Base-by-base conservation (phyloP, 208 protist species). In the Endotrypanum monterogeii region DNA sequence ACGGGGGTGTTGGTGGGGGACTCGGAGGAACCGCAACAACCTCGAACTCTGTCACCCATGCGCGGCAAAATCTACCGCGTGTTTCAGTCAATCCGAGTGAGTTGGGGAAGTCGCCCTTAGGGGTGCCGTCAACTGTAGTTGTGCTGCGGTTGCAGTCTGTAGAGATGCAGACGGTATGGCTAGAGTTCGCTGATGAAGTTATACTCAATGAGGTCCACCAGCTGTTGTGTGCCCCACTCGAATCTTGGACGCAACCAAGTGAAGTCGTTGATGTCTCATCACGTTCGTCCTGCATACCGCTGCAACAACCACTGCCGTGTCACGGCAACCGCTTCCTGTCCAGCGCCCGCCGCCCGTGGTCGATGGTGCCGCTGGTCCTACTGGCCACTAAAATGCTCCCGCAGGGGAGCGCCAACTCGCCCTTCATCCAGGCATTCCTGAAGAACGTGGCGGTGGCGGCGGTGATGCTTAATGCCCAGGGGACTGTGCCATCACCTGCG, bases 281-380 rank as follows among this genome's bases (percentile, higher is more conserved):
- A 37, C 28, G 56, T 28, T 16, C 60, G 32, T 30, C 16, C 18
- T 5, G 35, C 48, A 20, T 37, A 18, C 30, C 25, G 56, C 35
- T 60, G 71, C 32, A 25, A 23, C 54, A 23, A 23, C 50, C 50
- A 18, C 71, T 69, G 12, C 56, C 78, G 51, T 74, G 67, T 32
- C 58, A 62, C 28, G 78, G 78, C 41, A 90, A 88, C 54, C 83
- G 73, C n/a, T 82, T 88, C 61, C 48, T 90, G 6, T 74, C 78
- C 11, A 88, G 86, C 65, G 86, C 86, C n/a, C 83, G 80, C 3
- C 62, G 86, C 18, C 62, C 65, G 28, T 80, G 80, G 74, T 72
- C 69, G 7, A 88, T 90, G 83, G 71, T 76, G 50, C 76, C 80
- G 30, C 83, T 90, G 28, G 67, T 84, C 23, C 65, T 90, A 6